A percentile compares a stretch with the other conserved stretches of the same genome.
These are phyloP conservation scores for Ophiostoma sp. DNA, from an alignment of 2,329 filamentous ascomycete species.

Conservation along the genomic window DNA sequence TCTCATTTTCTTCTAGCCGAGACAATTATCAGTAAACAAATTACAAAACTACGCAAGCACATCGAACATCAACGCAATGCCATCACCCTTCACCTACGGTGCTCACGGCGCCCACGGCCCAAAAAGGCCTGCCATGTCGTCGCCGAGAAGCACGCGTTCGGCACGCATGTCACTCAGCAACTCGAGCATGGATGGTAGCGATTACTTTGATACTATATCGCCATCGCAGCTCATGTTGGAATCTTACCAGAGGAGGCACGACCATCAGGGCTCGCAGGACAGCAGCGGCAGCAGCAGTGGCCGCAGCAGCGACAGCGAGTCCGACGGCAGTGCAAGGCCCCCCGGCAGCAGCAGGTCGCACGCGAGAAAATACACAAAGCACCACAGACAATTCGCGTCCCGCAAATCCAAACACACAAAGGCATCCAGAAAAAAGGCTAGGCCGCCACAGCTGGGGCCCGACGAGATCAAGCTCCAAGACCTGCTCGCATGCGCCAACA, in stretches of 20 bases:
- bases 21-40: not conserved
- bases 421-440: not conserved
- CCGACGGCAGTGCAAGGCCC: not conserved
- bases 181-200: not conserved
- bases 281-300: not conserved
- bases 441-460: not conserved
- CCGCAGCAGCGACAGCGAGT: not conserved
- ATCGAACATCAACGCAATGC: not conserved
- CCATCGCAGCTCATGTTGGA: not conserved
- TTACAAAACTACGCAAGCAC: not conserved
- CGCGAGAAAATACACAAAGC: not conserved
- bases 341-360: not conserved
- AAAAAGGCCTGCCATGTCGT: not conserved
- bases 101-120: too few species aligned
- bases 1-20: not conserved
- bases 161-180: not conserved
- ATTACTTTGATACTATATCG: not conserved
- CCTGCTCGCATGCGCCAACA: conserved; percentile 8
- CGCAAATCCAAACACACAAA: not conserved
- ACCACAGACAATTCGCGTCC: not conserved
- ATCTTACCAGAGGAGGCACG: not conserved
- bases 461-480: not conserved
- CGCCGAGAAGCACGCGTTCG: not conserved
- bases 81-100: not conserved
- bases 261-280: not conserved